Base-by-base conservation (phyloP, 768 basidiomycete genomes). In the Sutorius australiensis region DNA sequence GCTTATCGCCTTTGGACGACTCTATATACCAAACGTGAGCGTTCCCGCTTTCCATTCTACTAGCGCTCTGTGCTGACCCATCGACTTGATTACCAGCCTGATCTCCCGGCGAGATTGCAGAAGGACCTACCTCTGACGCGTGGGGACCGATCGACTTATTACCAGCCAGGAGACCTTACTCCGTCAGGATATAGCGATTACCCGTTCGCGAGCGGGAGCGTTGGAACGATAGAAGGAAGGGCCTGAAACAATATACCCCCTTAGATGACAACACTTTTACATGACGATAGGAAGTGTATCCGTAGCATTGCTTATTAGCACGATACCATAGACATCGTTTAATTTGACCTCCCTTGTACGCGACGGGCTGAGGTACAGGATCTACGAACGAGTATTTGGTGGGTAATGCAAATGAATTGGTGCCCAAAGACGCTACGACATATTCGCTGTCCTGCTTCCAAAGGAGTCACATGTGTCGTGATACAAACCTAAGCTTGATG, bases 1-100 rank as follows among this genome's bases (percentile, higher is more conserved):
- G 21, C 53, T 59, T 0, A 8, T 60, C 6, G 72, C 73, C 0
- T 76, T 71, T 24, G 76, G 71, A 5, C 61, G 77, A 24, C 50
- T 54, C 14, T 76, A 69, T 46, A 68, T 75, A 11, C 39, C 73
- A 3, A 75, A 75, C 47, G 74, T 77, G 53, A 51, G 75, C 10
- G 59, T 16, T 33, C n/a, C 6, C 40, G 3, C 9, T 4, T 30
- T 33, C 19, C 4, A n/a, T 30, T 36, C 21, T 16, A n/a, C 21
- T 17, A n/a, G 1, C 9, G 9, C 17, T 7, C 6, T 14, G 6
- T 34, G 14, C 36, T 42, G 1, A 51, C 14, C 12, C 12, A 3
- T 6, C 1, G 5, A 19, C 14, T 7, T 12, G 13, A 28, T 41
- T 11, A 17, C 19, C 24, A 69, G 71, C 69, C 69, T 9, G 71